phyloP scores from a whole-genome alignment of 352 stramenopile species.

The Pythium angustatum region DNA sequence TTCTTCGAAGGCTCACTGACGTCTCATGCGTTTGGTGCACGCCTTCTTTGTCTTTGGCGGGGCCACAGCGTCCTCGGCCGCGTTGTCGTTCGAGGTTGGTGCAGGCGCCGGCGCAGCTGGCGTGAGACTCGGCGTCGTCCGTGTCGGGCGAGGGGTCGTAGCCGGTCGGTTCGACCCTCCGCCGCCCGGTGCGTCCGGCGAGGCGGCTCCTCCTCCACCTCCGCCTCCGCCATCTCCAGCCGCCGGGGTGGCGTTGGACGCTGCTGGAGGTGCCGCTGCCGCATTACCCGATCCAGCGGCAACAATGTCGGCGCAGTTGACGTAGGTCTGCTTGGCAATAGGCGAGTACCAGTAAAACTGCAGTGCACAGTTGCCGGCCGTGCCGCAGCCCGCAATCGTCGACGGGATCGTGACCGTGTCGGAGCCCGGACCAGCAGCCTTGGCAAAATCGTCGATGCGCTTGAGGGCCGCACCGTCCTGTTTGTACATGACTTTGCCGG shows the following conservation, averaged over 20 bases:
- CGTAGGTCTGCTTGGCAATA: conserved; percentile 55
- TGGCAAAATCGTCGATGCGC: conserved; percentile 43
- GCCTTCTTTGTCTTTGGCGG: conserved; percentile 1
- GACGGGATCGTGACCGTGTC: conserved; percentile 41
- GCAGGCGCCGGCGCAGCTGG: background rate
- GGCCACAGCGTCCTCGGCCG: background rate
- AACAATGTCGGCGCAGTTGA: conserved; percentile 53
- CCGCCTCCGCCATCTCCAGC: background rate
- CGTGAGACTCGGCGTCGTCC: background rate
- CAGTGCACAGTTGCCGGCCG: conserved; percentile 44
- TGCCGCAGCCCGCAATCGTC: conserved; percentile 39
- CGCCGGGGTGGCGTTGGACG: too few species aligned
- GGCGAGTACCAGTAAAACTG: conserved; percentile 68
- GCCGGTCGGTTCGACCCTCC: background rate
- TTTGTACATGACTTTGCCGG: conserved; percentile 50
- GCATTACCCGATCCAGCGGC: conserved; percentile 27
- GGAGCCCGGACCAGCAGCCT: conserved; percentile 29
- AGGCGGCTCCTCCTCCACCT: background rate
- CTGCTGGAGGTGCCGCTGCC: background rate
- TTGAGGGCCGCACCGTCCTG: conserved; percentile 35
- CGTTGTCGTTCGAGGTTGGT: background rate
- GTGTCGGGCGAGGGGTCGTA: background rate
- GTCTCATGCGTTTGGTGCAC: conserved; percentile 8
- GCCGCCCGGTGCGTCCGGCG: background rate
- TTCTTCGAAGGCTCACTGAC: too few species aligned